Evolutionary conservation across 148 eudicot genomes (phyloP), one percentile per base, ranked within the genome.

Genomic region (Camellia japonica): DNA sequence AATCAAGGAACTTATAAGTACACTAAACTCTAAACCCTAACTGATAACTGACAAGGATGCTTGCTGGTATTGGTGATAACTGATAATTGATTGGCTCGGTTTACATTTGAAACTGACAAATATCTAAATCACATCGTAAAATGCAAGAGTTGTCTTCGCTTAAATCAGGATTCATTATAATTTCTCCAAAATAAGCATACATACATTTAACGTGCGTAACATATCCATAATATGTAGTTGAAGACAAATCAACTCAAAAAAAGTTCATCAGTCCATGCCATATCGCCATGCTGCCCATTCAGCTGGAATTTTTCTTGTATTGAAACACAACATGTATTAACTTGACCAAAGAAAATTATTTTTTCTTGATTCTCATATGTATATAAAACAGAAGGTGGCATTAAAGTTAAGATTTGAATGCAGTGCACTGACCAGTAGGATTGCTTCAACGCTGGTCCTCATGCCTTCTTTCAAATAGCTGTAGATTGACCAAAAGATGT

Each of bases 381-480:
- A 30, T 30, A 30, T 30, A 30, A 1, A 30, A 30, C 38, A 30
- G 38, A 30, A 30, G 38, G 38, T 30, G 38, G 38, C 38, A 30
- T 30, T 30, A 30, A 30, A 30, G 38, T 30, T 30, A 30, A 30
- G 38, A 30, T 30, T 30, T 30, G 38, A 30, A 30, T 30, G 38
- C 38, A 30, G 38, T 30, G 38, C 38, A 30, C 38, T 30, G 38
- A 93, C 99, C 90, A 95, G 84, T 82, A 95, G 75, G 88, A 95
- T 95, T 14, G 89, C 99, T 87, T 93, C 99, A 18, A 95, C 99
- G 64, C 97, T 93, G 41, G 98, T 96, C 91, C 99, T 87, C 99
- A 93, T 93, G 78, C 99, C 99, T 86, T 95, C 99, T 82, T 92
- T 95, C 85, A 81, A 80, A 80, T 95, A 95, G 80, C 99, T 95